Percentiles rank a stretch among this genome's conserved stretches.
Conservation (phyloP, 805 yeast species). For the Starmerella cellae region DNA sequence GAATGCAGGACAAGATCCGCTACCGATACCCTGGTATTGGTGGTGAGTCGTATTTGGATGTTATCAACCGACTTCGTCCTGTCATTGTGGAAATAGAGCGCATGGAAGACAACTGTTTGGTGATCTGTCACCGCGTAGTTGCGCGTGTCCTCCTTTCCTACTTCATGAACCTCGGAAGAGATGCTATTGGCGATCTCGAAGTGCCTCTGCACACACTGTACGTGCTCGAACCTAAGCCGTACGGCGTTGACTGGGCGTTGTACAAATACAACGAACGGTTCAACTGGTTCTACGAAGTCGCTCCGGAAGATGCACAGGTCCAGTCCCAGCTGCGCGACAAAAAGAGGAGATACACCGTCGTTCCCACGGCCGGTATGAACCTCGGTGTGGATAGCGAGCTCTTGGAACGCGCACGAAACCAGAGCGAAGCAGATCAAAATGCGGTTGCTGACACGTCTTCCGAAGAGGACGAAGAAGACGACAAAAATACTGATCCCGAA, state of each 20-base stretch:
- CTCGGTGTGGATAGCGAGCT: conserved; percentile 17
- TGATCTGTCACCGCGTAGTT: conserved; percentile 83
- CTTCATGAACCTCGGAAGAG: conserved; percentile 64
- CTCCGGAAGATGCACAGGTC: conserved; percentile 24
- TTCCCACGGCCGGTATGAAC: conserved; percentile 19
- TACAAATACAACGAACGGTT: conserved; percentile 70
- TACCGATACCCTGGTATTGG: conserved; percentile 96
- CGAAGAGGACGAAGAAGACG: conserved; percentile 6
- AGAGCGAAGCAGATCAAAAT: background rate
- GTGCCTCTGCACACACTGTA: conserved; percentile 87
- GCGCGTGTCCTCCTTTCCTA: conserved; percentile 78
- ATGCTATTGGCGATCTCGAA: conserved; percentile 76
- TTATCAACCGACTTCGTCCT: conserved; percentile 76
- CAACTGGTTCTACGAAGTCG: conserved; percentile 65
- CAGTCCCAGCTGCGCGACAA: conserved; percentile 20
- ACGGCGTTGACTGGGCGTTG: conserved; percentile 86
- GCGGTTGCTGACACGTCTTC: conserved; percentile 8
- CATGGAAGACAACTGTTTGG: conserved; percentile 70
- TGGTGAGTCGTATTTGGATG: conserved; percentile 91
- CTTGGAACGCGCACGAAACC: background rate
- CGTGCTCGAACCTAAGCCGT: conserved; percentile 82
- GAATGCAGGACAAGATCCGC: conserved; percentile 62
- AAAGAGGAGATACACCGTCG: conserved; percentile 22
- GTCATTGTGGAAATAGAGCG: conserved; percentile 87
- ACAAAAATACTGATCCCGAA: background rate